phyloP scores from a whole-genome alignment of 805 yeast genomes.

The Barnettozyma populi region DNA sequence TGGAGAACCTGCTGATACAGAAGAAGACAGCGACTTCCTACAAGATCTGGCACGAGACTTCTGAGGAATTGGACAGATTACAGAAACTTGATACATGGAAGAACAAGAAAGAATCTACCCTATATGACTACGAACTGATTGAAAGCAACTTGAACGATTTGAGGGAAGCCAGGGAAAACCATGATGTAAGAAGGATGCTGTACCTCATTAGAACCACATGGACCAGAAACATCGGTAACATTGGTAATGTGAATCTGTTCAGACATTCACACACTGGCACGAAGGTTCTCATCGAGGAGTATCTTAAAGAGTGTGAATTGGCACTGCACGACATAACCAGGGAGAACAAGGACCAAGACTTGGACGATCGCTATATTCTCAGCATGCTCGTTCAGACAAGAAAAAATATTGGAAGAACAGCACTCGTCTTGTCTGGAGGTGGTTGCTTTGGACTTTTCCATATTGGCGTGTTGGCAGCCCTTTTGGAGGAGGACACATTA shows the following conservation, averaged over 20 bases:
- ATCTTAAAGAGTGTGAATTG: conserved; percentile 69
- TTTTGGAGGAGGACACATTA: conserved; percentile 65
- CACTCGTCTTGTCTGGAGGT: conserved; percentile 93
- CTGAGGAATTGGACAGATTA: conserved; percentile 58
- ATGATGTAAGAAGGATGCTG: conserved; percentile 56
- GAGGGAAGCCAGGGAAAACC: conserved; percentile 47
- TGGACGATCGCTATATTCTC: conserved; percentile 66
- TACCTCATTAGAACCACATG: conserved; percentile 80
- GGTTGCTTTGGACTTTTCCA: conserved; percentile 91
- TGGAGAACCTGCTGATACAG: conserved; percentile 35
- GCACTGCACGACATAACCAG: conserved; percentile 29
- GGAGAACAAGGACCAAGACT: conserved; percentile 18
- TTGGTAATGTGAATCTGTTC: conserved; percentile 76
- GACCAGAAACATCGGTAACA: conserved; percentile 79
- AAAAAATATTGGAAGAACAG: conserved; percentile 90
- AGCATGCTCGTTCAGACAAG: conserved; percentile 83
- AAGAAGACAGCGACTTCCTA: conserved; percentile 47
- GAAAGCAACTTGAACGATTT: conserved; percentile 47
- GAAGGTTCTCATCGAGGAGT: conserved; percentile 75
- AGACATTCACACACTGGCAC: conserved; percentile 82
- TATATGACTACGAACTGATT: conserved; percentile 70
- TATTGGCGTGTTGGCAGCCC: conserved; percentile 82
- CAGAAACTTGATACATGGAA: conserved; percentile 74
- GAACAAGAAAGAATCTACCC: conserved; percentile 45
- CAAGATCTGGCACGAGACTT: conserved; percentile 62